A percentile compares a stretch with the other conserved stretches of the same genome.
Evolutionary conservation across 1,139 yeast genomes (phyloP).

Genomic region (Pichia terricola): DNA sequence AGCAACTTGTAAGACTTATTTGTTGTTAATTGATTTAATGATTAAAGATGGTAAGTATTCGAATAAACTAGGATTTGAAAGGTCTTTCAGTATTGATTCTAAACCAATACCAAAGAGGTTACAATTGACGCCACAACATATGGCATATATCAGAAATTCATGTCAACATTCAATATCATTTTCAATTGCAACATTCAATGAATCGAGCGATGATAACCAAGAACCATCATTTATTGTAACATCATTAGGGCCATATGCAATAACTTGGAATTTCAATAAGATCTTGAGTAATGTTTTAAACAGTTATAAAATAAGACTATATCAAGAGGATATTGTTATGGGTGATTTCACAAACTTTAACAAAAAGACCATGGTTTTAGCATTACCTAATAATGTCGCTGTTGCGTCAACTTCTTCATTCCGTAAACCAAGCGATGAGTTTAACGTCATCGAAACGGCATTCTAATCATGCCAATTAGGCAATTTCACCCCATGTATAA

Average conservation of each 20-base stretch:
- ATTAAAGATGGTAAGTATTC: conserved; percentile 53
- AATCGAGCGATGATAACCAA: conserved; percentile 30
- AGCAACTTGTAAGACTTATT: conserved; percentile 66
- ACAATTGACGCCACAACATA: conserved; percentile 63
- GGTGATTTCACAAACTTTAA: conserved; percentile 74
- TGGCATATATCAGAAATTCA: conserved; percentile 45
- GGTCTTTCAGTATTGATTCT: conserved; percentile 52
- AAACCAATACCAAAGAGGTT: conserved; percentile 66
- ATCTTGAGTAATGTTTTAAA: conserved; percentile 27
- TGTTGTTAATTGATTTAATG: conserved; percentile 57
- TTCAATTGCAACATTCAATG: conserved; percentile 69
- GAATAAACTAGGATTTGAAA: conserved; percentile 56
- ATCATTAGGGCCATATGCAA: conserved; percentile 71
- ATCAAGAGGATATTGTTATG: conserved; percentile 55
- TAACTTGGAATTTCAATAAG: conserved; percentile 69
- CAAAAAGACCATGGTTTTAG: conserved; percentile 59
- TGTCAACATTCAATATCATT: conserved; percentile 44
- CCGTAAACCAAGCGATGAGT: conserved; percentile 43
- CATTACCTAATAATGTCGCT: conserved; percentile 63
- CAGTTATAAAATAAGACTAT: conserved; percentile 50
- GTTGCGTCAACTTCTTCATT: conserved; percentile 52
- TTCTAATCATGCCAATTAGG: conserved; percentile 1
- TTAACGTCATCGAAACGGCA: conserved; percentile 16
- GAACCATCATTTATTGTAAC: conserved; percentile 63
- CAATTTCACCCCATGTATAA: not conserved